A percentile compares a stretch with the other conserved stretches of the same genome.
These are phyloP conservation scores for Tricharina praecox DNA, from an alignment of 495 filamentous ascomycete species.

Conservation along the genomic window DNA sequence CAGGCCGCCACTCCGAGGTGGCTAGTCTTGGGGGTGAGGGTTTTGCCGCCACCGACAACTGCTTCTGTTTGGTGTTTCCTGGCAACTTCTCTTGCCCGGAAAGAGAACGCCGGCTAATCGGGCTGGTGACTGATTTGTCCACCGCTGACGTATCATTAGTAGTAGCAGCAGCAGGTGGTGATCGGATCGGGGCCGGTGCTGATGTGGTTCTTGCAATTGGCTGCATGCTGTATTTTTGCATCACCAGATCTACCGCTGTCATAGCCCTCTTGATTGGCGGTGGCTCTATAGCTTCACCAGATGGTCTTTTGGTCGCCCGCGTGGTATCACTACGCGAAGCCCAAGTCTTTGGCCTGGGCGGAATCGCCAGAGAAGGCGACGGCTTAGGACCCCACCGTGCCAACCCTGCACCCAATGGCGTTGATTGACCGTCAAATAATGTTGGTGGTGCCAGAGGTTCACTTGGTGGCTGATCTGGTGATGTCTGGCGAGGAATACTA, in stretches of 20 bases:
- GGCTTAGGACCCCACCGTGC: no score
- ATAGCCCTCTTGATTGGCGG: conserved; percentile 9
- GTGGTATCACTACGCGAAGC: no score
- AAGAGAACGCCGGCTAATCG: neutral
- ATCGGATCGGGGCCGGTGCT: conserved; percentile 6
- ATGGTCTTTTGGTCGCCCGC: no score
- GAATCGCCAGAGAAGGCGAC: neutral
- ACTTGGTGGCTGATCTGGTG: no score
- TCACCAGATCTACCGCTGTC: conserved; percentile 14
- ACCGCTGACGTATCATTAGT: no score
- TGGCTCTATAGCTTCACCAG: no score
- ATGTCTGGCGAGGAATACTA: no score
- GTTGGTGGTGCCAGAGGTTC: no score
- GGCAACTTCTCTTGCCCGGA: neutral
- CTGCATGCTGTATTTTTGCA: conserved; percentile 18
- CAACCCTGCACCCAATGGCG: no score
- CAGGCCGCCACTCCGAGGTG: no score
- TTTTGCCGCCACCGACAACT: neutral
- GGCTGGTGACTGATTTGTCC: conserved; percentile 3
- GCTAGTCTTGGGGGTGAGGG: conserved; percentile 1
- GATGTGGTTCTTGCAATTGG: neutral
- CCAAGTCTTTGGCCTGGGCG: neutral
- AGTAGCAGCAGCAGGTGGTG: no score
- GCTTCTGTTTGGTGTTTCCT: neutral
- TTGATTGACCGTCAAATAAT: no score